Base-by-base conservation (phyloP, 1,139 yeast species). In the Blastobotrys persicus region DNA sequence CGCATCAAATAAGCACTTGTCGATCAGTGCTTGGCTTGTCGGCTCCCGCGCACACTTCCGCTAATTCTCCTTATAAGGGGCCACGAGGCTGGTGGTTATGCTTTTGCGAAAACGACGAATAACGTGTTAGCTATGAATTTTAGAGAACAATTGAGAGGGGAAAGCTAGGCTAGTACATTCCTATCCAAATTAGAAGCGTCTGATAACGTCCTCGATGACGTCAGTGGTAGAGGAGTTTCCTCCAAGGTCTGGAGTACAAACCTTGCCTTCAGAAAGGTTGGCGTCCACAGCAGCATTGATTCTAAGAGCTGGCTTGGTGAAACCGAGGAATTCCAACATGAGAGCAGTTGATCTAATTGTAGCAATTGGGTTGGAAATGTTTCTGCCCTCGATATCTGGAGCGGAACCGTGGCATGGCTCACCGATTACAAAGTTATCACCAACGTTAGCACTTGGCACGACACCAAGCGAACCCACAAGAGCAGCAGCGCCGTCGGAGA, bases 371-470 rank as follows among this genome's bases (percentile, higher is more conserved):
- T 92, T 92, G 53, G 98, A 81, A 65, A 92, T 91, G 86, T 94
- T 66, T 59, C 80, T 82, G 62, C 98, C 98, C 68, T 89, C 96
- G 59, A 92, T 92, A 69, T 92, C 98, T 49, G 98, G 98, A 50
- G 98, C 98, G 53, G 96, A 87, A 54, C 98, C 98, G 72, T 92
- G 98, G 69, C 98, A 91, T 65, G 98, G 98, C 73, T 92, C 98
- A 69, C 98, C 98, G 68, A 92, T 89, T 57, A 95, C 97, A 66
- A 92, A 92, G 68, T 77, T 74, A 66, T 89, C 96, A 64, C 98
- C 98, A 51, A 92, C 98, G 65, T 92, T 92, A 57, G 98, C 98
- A 51, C 95, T 85, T 62, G 98, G 98, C 54, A 94, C 98, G 52
- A 92, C 96, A 66, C 98, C 98, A 57, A 92, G 80, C 31, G 98